These are phyloP conservation scores for Ceratocystis diversiconidia DNA, from an alignment of 2,329 filamentous ascomycete genomes.

Conservation along the genomic window DNA sequence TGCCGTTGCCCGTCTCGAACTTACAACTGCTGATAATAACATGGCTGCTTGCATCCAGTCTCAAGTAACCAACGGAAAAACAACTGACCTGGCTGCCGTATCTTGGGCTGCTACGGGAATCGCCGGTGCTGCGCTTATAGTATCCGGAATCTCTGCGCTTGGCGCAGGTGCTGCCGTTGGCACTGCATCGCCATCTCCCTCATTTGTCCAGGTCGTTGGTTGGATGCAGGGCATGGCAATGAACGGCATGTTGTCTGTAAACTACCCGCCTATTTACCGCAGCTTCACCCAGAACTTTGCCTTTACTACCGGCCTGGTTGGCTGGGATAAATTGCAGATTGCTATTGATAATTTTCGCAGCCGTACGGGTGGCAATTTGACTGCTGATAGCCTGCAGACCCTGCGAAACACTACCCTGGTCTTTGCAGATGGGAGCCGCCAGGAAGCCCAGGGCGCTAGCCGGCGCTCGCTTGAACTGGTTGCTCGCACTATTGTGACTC, in stretches of 20 bases:
- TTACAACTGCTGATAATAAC: conserved; percentile 46
- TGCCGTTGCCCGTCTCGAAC: conserved; percentile 64
- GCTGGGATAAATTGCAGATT: conserved; percentile 66
- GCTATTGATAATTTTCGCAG: conserved; percentile 74
- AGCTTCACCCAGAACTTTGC: conserved; percentile 88
- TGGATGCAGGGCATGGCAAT: conserved; percentile 91
- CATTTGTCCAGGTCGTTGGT: conserved; percentile 69
- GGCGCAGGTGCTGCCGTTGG: conserved; percentile 41
- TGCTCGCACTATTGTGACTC: conserved; percentile 21
- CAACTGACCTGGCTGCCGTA: conserved; percentile 57
- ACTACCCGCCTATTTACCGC: conserved; percentile 74
- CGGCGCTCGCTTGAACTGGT: conserved; percentile 24
- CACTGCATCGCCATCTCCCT: conserved; percentile 51
- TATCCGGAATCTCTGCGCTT: conserved; percentile 58
- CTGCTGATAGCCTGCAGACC: conserved; percentile 58
- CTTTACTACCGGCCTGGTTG: conserved; percentile 73
- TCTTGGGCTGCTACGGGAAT: conserved; percentile 74
- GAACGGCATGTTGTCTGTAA: conserved; percentile 90
- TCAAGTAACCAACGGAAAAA: conserved; percentile 74
- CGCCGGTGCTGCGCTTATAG: conserved; percentile 64
- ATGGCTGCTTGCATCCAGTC: conserved; percentile 69
- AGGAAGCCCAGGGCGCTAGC: conserved; percentile 35
- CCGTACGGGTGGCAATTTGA: conserved; percentile 74
- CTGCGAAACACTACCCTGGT: conserved; percentile 64
- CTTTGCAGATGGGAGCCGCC: conserved; percentile 46